A percentile compares a stretch with the other conserved stretches of the same genome.
Evolutionary conservation across 2,329 filamentous ascomycete genomes (phyloP).

Genomic region (Fusarium heterosporum): DNA sequence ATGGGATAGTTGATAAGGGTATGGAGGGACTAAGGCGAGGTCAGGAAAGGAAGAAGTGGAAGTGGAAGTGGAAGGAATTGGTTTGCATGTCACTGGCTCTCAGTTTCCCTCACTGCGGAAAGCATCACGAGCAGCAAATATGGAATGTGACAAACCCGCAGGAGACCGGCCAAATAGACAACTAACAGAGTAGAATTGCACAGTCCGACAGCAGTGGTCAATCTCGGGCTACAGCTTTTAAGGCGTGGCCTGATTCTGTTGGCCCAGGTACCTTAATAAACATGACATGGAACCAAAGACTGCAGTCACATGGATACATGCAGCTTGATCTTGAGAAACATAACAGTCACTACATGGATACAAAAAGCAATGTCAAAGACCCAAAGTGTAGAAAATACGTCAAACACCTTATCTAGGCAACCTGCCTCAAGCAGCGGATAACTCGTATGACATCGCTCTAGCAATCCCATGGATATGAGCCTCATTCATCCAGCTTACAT

Average conservation of each 20-base stretch:
- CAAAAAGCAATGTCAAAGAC: neutral
- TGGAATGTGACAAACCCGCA: neutral
- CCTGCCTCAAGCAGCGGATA: slow-evolving; percentile 3
- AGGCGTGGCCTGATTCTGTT: neutral
- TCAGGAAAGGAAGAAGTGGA: neutral
- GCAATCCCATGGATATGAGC: neutral
- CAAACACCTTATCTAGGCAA: slow-evolving; percentile 18
- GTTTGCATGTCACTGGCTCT: neutral
- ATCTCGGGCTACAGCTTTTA: neutral
- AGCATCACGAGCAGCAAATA: neutral
- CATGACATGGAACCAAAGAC: too few relatives aligned
- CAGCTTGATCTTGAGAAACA: neutral
- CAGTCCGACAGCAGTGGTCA: neutral
- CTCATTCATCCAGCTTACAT: slow-evolving; percentile 10
- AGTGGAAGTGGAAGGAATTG: neutral
- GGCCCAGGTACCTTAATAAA: too few relatives aligned
- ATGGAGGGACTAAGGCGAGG: neutral
- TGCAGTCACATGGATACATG: neutral
- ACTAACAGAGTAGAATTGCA: neutral
- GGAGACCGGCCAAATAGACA: neutral
- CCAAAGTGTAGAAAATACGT: slow-evolving; percentile 16
- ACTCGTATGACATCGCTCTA: slow-evolving; percentile 1
- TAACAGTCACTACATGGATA: neutral
- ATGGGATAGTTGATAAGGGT: neutral
- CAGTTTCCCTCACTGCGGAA: neutral